Evolutionary conservation across 1,139 yeast genomes (phyloP), one percentile per base, ranked within the genome.

Genomic region (Tardiomyces blankii): DNA sequence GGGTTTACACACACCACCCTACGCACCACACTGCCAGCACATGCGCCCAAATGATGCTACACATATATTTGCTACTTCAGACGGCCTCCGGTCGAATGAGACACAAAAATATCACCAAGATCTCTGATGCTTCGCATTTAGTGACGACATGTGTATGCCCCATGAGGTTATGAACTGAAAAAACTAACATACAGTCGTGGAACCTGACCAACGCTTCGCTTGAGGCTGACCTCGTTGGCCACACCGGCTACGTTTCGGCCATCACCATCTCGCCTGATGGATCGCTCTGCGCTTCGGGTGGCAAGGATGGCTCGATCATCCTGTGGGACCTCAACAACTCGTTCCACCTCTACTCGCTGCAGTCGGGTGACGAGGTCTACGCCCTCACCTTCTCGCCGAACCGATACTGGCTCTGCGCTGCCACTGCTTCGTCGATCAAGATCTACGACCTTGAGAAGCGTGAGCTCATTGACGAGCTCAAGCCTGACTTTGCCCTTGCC

Each of bases 391-490:
- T 91, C 95, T 89, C 98, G 72, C 98, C 99, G 76, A 86, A 87
- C 95, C 89, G 98, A 84, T 93, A 87, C 93, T 91, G 98, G 98
- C 86, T 93, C 73, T 93, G 96, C 72, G 98, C 97, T 76, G 98
- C 98, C 68, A 91, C 99, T 65, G 78, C 96, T 61, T 76, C 96
- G 62, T 93, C 96, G 68, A 87, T 93, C 78, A 89, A 88, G 88
- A 84, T 93, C 80, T 91, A 82, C 87, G 88, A 89, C 82, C 83
- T 91, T 72, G 95, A 88, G 78, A 91, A 86, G 77, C 84, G 95
- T 77, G 76, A 77, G 65, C 79, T 89, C 72, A 88, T 89, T 75
- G 98, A 91, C 70, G 97, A 91, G 80, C 86, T 91, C 76, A 88
- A 85, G 78, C 96, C 97, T 70, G 98, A 91, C 78, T 86, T 87